Conservation (phyloP, 805 yeast species). For the Teunomyces pallodes region DNA sequence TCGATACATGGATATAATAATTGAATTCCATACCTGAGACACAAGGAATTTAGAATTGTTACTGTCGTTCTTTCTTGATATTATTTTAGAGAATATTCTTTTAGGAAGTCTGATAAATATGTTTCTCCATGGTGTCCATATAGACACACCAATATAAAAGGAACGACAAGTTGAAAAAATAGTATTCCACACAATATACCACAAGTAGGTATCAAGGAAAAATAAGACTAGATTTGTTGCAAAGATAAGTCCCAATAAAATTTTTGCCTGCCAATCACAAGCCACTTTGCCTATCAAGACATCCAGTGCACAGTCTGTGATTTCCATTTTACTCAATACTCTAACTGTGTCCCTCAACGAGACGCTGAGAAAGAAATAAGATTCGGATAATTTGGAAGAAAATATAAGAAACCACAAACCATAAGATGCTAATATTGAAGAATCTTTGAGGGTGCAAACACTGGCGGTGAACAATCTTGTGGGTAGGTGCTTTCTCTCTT, state of each 20-base stretch:
- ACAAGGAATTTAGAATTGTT: conserved; percentile 7
- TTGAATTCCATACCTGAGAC: conserved; percentile 18
- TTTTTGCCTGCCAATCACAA: conserved; percentile 27
- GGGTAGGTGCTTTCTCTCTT: conserved; percentile 3
- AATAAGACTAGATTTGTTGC: conserved; percentile 30
- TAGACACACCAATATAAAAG: conserved; percentile 30
- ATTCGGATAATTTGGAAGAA: conserved; percentile 32
- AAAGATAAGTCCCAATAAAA: conserved; percentile 23
- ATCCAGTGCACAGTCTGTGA: conserved; percentile 29
- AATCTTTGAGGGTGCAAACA: conserved; percentile 24
- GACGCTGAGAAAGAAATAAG: conserved; percentile 34
- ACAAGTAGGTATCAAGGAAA: conserved; percentile 37
- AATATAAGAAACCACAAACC: conserved; percentile 31
- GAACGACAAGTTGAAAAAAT: conserved; percentile 32
- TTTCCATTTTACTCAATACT: conserved; percentile 24
- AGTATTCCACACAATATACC: conserved; percentile 39
- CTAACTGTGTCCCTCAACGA: conserved; percentile 35
- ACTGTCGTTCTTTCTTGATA: conserved; percentile 9
- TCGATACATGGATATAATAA: conserved; percentile 22
- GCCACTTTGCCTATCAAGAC: conserved; percentile 17
- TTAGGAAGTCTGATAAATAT: conserved; percentile 35
- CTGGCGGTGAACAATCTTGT: too few relatives aligned
- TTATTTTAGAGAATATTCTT: conserved; percentile 27
- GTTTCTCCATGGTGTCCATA: conserved; percentile 39
- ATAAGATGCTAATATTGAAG: conserved; percentile 18